Evolutionary conservation across 306 rosid species (phyloP).

Genomic region (Vigna trinervia): DNA sequence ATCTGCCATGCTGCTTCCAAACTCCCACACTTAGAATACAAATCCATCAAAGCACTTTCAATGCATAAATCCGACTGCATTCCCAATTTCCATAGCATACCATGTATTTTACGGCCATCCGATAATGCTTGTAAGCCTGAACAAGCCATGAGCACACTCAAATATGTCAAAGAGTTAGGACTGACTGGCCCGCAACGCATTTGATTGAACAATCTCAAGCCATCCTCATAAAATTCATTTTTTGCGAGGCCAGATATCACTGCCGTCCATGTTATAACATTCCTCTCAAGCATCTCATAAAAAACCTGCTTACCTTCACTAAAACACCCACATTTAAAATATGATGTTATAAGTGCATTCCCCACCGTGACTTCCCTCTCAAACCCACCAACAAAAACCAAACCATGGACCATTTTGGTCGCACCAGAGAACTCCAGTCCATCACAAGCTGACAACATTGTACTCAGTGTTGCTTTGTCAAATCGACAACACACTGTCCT

Average conservation of each 20-base stretch:
- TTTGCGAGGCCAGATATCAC: slow-evolving; percentile 83
- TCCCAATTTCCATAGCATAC: slow-evolving; percentile 77
- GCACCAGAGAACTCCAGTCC: slow-evolving; percentile 50
- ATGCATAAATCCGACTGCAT: slow-evolving; percentile 73
- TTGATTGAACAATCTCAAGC: slow-evolving; percentile 57
- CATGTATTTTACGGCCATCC: slow-evolving; percentile 82
- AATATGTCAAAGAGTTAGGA: slow-evolving; percentile 83
- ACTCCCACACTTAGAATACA: slow-evolving; percentile 83
- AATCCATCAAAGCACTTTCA: slow-evolving; percentile 91
- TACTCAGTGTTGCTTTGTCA: slow-evolving; percentile 82
- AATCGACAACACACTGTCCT: slow-evolving; percentile 47
- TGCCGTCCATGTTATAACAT: slow-evolving; percentile 91
- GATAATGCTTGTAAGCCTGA: slow-evolving; percentile 76
- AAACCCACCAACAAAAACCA: slow-evolving; percentile 72
- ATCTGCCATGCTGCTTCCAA: slow-evolving; percentile 74
- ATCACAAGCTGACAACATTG: slow-evolving; percentile 75
- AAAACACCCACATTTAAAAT: slow-evolving; percentile 69
- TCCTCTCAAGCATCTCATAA: slow-evolving; percentile 77
- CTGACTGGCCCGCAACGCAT: slow-evolving; percentile 66
- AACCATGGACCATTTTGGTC: slow-evolving; percentile 69
- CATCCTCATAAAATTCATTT: slow-evolving; percentile 57
- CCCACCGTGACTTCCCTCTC: slow-evolving; percentile 68
- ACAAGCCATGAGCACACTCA: slow-evolving; percentile 81
- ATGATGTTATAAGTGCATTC: slow-evolving; percentile 82
- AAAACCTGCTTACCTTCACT: slow-evolving; percentile 69